Evolutionary conservation across 768 basidiomycete species (phyloP).

Genomic region (Strobilomyces echinocephalus): DNA sequence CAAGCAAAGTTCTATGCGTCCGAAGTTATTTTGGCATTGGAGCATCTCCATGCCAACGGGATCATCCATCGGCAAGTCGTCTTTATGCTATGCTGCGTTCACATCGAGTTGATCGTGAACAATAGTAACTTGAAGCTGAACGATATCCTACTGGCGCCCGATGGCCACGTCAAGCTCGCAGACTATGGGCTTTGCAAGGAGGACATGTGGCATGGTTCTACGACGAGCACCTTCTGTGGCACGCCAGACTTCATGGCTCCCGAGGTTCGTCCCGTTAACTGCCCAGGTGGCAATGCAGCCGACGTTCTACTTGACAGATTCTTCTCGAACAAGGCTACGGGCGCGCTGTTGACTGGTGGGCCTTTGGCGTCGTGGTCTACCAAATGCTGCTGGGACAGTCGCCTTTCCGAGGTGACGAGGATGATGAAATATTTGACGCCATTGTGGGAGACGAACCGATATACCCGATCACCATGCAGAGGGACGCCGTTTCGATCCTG

Average conservation of each 20-base stretch:
- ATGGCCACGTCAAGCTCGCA: conserved; percentile 97
- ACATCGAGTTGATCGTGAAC: conserved; percentile 2
- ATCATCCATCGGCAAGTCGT: conserved; percentile 87
- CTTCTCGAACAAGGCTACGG: conserved; percentile 98
- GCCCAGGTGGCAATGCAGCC: neutral
- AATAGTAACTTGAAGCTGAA: conserved; percentile 98
- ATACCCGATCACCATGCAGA: conserved; percentile 99
- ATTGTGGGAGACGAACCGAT: conserved; percentile 97
- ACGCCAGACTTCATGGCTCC: conserved; percentile 99
- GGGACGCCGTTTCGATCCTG: conserved; percentile 91
- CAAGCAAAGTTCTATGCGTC: conserved; percentile 99
- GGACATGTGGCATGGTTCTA: conserved; percentile 95
- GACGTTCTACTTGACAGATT: conserved; percentile 53
- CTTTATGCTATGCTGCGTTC: neutral
- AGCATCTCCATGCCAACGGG: conserved; percentile 98
- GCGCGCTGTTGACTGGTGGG: conserved; percentile 99
- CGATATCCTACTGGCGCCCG: conserved; percentile 93
- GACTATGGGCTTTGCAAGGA: conserved; percentile 99
- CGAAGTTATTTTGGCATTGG: conserved; percentile 90
- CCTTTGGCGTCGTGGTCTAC: conserved; percentile 96
- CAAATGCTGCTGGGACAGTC: conserved; percentile 99
- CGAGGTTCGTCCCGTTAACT: conserved; percentile 55
- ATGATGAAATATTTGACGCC: conserved; percentile 99
- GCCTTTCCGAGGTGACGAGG: conserved; percentile 98
- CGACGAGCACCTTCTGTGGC: conserved; percentile 98